Conservation (phyloP, 768 basidiomycete species). For the Amanita subjunquillea region DNA sequence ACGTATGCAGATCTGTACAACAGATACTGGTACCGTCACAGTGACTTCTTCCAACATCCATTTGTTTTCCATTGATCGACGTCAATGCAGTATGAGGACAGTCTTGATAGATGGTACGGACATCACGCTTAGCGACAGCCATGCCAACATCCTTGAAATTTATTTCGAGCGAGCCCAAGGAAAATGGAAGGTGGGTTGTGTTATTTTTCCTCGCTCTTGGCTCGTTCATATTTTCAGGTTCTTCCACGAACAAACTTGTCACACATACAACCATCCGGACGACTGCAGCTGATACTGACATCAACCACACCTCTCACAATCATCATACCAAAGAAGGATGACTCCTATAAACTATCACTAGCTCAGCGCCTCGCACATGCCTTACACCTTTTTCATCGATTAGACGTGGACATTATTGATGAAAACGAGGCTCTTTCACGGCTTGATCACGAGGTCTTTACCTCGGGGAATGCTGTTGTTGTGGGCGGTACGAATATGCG, state of each 20-base stretch:
- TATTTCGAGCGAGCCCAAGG: not conserved
- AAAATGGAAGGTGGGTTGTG: not conserved
- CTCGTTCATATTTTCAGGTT: constrained; percentile 5
- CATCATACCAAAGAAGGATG: constrained; percentile 32
- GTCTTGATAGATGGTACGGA: not conserved
- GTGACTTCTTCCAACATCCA: constrained; percentile 8
- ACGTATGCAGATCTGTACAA: not conserved
- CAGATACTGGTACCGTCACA: not conserved
- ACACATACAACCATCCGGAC: constrained; percentile 28
- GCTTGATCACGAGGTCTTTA: constrained; percentile 15
- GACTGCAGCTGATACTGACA: constrained; percentile 58
- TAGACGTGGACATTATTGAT: constrained; percentile 54
- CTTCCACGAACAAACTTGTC: not conserved
- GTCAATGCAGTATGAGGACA: not conserved
- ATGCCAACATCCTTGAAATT: not conserved
- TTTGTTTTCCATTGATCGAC: constrained; percentile 7
- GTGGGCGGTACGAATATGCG: constrained; percentile 33
- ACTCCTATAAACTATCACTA: constrained; percentile 31
- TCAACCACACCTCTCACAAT: constrained; percentile 43
- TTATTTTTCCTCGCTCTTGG: not conserved
- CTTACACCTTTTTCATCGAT: constrained; percentile 53
- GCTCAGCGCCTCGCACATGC: constrained; percentile 63
- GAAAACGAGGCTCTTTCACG: constrained; percentile 25
- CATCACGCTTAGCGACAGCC: not conserved
- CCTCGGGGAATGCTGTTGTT: constrained; percentile 45